Percentiles rank a stretch among this genome's conserved stretches.
Evolutionary conservation across 805 yeast species (phyloP).

Genomic region (Metschnikowia proteae): DNA sequence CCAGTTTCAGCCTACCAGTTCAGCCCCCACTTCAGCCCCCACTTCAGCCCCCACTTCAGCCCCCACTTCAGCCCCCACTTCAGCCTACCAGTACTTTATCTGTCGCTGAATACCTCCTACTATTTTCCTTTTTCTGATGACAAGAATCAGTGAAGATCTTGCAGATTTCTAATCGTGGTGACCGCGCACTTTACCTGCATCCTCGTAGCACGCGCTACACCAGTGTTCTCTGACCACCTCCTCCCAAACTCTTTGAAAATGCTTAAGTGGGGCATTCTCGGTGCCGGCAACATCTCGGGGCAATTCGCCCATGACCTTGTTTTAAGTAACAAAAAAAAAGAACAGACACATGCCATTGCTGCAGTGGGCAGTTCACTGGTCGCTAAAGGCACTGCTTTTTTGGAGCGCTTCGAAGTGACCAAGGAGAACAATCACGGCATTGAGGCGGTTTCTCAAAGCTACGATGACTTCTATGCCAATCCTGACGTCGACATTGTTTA

Average conservation of each 20-base stretch:
- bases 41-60: no score
- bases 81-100: no score
- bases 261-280: conserved; percentile 47
- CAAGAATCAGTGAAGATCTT: no score
- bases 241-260: neutral
- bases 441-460: conserved; percentile 27
- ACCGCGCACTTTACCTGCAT: no score
- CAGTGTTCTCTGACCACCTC: no score
- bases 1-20: no score
- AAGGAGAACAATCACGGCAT: conserved; percentile 23
- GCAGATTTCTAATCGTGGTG: no score
- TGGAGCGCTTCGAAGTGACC: conserved; percentile 18
- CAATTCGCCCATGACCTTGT: conserved; percentile 41
- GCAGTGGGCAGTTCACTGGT: conserved; percentile 39
- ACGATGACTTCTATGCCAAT: conserved; percentile 44
- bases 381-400: conserved; percentile 35
- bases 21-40: no score
- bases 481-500: conserved; percentile 47
- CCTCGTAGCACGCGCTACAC: no score
- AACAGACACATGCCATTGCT: conserved; percentile 29
- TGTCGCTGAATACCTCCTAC: no score
- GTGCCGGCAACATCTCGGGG: conserved; percentile 48
- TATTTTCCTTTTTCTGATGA: no score
- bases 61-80: no score
- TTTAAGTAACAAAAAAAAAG: conserved; percentile 21